A percentile compares a stretch with the other conserved stretches of the same genome.
These are phyloP conservation scores for Davidsoniella virescens DNA, from an alignment of 2,329 filamentous ascomycete species.

Conservation along the genomic window DNA sequence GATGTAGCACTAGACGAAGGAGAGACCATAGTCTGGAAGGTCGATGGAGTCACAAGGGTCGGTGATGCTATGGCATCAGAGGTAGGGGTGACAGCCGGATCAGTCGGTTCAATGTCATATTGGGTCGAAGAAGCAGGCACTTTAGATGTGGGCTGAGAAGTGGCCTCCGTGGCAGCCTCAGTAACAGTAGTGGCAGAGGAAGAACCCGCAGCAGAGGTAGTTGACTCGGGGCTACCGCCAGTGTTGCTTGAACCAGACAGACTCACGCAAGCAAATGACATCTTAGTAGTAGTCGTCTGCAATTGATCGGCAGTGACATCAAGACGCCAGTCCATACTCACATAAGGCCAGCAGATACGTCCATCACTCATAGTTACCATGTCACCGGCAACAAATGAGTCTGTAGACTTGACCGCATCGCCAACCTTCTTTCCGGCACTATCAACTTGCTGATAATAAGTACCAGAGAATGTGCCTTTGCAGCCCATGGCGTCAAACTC, in stretches of 20 bases:
- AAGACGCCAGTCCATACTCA: constrained; percentile 37
- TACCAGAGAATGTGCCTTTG: constrained; percentile 39
- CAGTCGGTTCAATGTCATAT: constrained; percentile 22
- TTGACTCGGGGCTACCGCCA: not conserved
- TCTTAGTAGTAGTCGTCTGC: constrained; percentile 23
- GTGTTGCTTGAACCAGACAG: not conserved
- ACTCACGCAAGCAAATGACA: constrained; percentile 35
- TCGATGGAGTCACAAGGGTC: not conserved
- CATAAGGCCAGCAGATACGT: constrained; percentile 45
- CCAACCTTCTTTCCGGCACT: constrained; percentile 35
- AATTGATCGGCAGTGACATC: constrained; percentile 17
- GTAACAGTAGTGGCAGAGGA: no score
- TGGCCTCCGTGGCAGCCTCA: not conserved
- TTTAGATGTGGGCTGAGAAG: not conserved
- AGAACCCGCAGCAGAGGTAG: not conserved
- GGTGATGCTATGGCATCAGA: no score
- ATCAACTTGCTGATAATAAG: constrained; percentile 42
- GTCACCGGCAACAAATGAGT: constrained; percentile 44
- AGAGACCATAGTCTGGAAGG: not conserved
- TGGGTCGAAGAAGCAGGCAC: not conserved
- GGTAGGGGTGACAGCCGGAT: constrained; percentile 15
- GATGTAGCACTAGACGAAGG: not conserved
- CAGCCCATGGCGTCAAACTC: constrained; percentile 43
- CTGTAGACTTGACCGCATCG: constrained; percentile 29
- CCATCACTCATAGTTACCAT: constrained; percentile 44